These are phyloP conservation scores for Acanthamoeba healyi DNA, from an alignment of 208 protist genomes.

Conservation along the genomic window DNA sequence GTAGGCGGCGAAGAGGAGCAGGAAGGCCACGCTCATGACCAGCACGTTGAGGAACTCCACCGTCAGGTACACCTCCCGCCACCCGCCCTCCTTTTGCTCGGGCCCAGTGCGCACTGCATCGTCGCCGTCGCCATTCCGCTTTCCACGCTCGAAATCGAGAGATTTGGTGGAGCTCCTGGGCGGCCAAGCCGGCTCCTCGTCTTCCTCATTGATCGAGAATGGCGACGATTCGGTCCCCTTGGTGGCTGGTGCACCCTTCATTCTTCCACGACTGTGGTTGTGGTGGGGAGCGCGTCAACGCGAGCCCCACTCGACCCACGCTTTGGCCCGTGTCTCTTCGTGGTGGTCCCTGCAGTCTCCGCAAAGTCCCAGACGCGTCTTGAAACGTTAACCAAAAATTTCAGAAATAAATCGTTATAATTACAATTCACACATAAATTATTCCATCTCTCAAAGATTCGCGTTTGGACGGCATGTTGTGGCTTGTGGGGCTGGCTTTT, in stretches of 20 bases:
- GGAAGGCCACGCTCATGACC: constrained; percentile 73
- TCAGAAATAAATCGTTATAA: too few relatives aligned
- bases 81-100: not conserved
- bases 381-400: too few relatives aligned
- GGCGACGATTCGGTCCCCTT: not conserved
- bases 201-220: not conserved
- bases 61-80: not conserved
- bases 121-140: not conserved
- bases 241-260: not conserved
- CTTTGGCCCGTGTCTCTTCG: too few relatives aligned
- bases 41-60: constrained; percentile 48
- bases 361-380: too few relatives aligned
- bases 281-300: too few relatives aligned
- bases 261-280: too few relatives aligned
- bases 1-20: constrained; percentile 76
- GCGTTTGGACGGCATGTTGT: too few relatives aligned
- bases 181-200: not conserved
- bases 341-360: too few relatives aligned
- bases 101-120: not conserved
- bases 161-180: not conserved
- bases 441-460: too few relatives aligned
- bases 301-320: too few relatives aligned
- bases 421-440: too few relatives aligned
- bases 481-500: too few relatives aligned
- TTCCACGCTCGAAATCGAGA: not conserved